phyloP scores from a whole-genome alignment of 169 alveolate genomes.

The Eimeria maxima region DNA sequence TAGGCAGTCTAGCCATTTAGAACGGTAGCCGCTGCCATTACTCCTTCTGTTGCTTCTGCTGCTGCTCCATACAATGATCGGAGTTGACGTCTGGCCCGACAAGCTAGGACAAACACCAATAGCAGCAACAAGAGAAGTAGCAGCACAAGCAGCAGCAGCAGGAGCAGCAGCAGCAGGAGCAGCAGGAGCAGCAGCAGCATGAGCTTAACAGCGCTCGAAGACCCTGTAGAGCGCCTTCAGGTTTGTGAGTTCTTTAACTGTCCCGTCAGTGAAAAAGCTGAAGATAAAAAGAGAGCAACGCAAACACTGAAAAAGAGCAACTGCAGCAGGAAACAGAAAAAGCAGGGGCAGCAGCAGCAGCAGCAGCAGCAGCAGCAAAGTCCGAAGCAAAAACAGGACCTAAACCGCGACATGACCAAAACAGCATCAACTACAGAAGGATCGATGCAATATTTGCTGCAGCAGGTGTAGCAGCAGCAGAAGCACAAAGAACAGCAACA shows the following conservation, averaged over 20 bases:
- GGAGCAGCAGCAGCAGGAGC: conserved; percentile 7
- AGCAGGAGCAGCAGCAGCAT: conserved; percentile 18
- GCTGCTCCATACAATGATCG: neutral
- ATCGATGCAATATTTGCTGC: neutral
- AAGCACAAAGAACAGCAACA: neutral
- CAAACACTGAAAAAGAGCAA: neutral
- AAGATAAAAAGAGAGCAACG: neutral
- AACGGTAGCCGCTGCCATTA: neutral
- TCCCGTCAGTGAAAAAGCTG: conserved; percentile 68
- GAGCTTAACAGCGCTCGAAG: conserved; percentile 68
- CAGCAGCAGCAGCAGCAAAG: too few species aligned
- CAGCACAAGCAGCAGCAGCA: neutral
- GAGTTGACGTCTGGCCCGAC: neutral
- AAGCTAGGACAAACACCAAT: neutral
- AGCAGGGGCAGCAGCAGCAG: neutral
- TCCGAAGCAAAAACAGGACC: too few species aligned
- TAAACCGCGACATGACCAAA: too few species aligned
- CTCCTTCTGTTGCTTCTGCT: conserved; percentile 20
- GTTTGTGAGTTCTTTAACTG: conserved; percentile 37
- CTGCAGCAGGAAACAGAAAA: neutral
- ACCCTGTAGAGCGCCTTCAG: conserved; percentile 79
- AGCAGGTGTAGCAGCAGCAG: neutral
- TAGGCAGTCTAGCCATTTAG: neutral
- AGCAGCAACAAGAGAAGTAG: conserved; percentile 1
- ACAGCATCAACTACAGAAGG: too few species aligned